A percentile compares a stretch with the other conserved stretches of the same genome.
These are phyloP conservation scores for Coemansia sp. DNA, from an alignment of 192 early-diverging fungal species.

Conservation along the genomic window DNA sequence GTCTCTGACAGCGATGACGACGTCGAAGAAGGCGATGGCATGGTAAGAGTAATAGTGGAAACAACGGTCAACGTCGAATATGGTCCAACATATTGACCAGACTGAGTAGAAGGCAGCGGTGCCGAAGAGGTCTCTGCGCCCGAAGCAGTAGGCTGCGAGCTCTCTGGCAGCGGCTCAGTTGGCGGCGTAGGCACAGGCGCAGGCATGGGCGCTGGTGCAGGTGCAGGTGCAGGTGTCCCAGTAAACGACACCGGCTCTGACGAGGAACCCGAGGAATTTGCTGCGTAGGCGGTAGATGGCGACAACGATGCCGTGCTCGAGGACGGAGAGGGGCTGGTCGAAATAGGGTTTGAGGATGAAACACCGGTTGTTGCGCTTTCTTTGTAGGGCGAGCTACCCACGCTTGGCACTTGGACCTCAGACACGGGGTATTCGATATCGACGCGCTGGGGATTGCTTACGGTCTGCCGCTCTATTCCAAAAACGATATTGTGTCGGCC, in stretches of 20 bases:
- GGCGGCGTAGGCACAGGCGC: background rate
- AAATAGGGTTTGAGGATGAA: background rate
- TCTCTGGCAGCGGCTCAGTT: background rate
- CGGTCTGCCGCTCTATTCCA: background rate
- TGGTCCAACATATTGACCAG: background rate
- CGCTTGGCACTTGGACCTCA: background rate
- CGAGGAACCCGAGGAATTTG: background rate
- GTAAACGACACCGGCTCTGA: background rate
- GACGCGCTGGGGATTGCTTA: background rate
- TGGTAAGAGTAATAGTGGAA: background rate
- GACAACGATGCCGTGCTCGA: background rate
- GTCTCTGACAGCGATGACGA: background rate
- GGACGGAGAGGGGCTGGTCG: background rate
- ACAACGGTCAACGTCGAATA: background rate
- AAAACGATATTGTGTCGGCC: background rate
- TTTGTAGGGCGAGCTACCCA: background rate
- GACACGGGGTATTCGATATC: constrained; percentile 5
- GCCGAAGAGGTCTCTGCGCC: background rate
- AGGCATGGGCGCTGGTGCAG: no score
- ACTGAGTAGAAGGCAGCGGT: background rate
- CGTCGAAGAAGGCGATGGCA: background rate
- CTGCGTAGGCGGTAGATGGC: background rate
- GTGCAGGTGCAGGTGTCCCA: background rate
- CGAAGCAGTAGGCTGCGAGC: background rate
- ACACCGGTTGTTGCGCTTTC: background rate